phyloP scores from a whole-genome alignment of 2,329 filamentous ascomycete genomes.

The Fusarium metavorans region DNA sequence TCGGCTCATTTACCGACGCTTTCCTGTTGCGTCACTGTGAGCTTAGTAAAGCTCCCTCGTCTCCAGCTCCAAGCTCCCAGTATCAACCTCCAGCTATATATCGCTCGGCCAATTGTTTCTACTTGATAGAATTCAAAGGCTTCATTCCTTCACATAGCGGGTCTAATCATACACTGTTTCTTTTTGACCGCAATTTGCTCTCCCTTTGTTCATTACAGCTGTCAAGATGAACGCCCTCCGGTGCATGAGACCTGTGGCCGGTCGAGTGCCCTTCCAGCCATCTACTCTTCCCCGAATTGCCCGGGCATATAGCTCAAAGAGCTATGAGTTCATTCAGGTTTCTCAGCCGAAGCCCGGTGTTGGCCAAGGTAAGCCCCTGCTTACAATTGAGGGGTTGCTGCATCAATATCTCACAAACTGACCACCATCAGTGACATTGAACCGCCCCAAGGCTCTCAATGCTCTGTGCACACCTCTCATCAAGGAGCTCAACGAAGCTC shows the following conservation, averaged over 20 bases:
- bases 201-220: conserved; percentile 4
- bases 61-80: conserved; percentile 27
- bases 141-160: neutral
- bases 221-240: conserved; percentile 65
- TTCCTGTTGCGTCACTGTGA: conserved; percentile 44
- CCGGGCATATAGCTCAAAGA: conserved; percentile 64
- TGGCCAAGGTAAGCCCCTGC: conserved; percentile 75
- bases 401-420: neutral
- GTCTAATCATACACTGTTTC: conserved; percentile 3
- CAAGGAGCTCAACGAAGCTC: conserved; percentile 84
- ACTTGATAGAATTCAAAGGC: neutral
- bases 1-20: conserved; percentile 43
- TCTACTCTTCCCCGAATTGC: conserved; percentile 67
- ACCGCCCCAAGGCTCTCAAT: conserved; percentile 95
- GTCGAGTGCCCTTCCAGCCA: conserved; percentile 61
- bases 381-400: neutral
- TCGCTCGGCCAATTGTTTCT: conserved; percentile 6
- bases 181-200: neutral
- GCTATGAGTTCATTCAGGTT: conserved; percentile 86
- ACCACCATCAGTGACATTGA: conserved; percentile 78
- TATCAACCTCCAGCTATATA: conserved; percentile 20
- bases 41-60: conserved; percentile 34
- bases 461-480: conserved; percentile 93
- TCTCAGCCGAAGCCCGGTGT: conserved; percentile 90
- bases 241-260: conserved; percentile 69